Base-by-base conservation (phyloP, 345 rosid genomes). In the Sapria himalayana region DNA sequence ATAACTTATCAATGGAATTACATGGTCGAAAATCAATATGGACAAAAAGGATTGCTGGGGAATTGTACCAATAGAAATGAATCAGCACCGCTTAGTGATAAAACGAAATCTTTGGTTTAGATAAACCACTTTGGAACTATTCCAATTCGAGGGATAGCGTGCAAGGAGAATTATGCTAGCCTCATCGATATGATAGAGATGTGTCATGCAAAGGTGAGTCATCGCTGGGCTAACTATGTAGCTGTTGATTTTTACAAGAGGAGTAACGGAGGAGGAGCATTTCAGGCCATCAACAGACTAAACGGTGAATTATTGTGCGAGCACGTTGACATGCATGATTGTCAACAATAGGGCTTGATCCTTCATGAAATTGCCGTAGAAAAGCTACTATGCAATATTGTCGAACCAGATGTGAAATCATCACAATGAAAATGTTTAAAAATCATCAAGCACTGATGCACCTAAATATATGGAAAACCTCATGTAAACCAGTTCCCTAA, bases 1-100 rank as follows among this genome's bases (percentile, higher is more conserved):
- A 68, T 71, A 22, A 71, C 82, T 47, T 74, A 68, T 49, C 82
- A 67, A 7, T 71, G 78, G 82, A 74, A 74, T 46, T 74, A 39
- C 57, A 47, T 64, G 27, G 60, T 73, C 17, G 77, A 70, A 57
- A 70, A 61, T 42, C 62, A 65, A 55, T 71, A 65, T 60, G 75
- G 78, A 12, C 43, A 62, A 27, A 19, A 56, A 3, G 73, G 75
- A 10, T 40, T 55, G 46, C 31, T 23, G 14, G 33, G 48, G 9
- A 50, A 19, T 7, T 74, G 82, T 53, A 51, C 46, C 15, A 67
- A 65, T 21, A 52, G 75, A 45, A 55, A 0, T 4, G 78, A 71
- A 13, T 74, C 82, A 3, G 43, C 63, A 12, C 15, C 22, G 4
- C 55, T 74, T 9, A 48, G 39, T 53, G 78, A 68, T 43, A 65